These are phyloP conservation scores for Gnomoniopsis sp. DNA, from an alignment of 2,329 filamentous ascomycete species.

Conservation along the genomic window DNA sequence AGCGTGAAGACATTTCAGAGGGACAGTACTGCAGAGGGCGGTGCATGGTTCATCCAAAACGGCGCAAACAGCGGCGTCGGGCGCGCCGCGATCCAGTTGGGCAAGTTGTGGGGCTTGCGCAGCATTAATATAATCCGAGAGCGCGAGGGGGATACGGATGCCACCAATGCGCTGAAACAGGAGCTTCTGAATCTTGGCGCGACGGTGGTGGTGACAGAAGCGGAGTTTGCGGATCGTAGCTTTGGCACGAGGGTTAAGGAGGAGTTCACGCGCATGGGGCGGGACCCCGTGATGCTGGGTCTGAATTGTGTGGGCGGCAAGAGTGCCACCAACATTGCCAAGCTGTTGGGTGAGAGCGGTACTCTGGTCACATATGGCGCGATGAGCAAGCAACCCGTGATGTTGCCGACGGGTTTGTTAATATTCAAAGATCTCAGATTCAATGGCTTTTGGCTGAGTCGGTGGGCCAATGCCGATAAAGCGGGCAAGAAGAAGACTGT, in stretches of 20 bases:
- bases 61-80: conserved; percentile 94
- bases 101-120: conserved; percentile 78
- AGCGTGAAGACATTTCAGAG: conserved; percentile 42
- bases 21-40: conserved; percentile 67
- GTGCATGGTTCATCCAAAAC: conserved; percentile 96
- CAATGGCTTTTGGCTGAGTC: conserved; percentile 91
- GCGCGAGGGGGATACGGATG: conserved; percentile 55
- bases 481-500: conserved; percentile 75
- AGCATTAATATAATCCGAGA: conserved; percentile 87
- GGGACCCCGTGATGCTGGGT: conserved; percentile 70
- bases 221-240: conserved; percentile 51
- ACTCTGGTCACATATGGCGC: conserved; percentile 92
- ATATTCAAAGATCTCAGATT: conserved; percentile 94
- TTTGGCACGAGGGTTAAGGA: conserved; percentile 57
- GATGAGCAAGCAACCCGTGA: conserved; percentile 86
- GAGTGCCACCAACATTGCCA: conserved; percentile 73
- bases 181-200: conserved; percentile 55
- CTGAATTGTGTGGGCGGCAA: conserved; percentile 95
- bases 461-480: conserved; percentile 76
- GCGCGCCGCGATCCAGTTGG: conserved; percentile 85
- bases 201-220: conserved; percentile 54
- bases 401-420: conserved; percentile 75
- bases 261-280: conserved; percentile 67
- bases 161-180: conserved; percentile 56
- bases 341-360: conserved; percentile 64